These are phyloP conservation scores for Teratosphaeria nubilosa DNA, from an alignment of 2,329 filamentous ascomycete genomes.

Conservation along the genomic window DNA sequence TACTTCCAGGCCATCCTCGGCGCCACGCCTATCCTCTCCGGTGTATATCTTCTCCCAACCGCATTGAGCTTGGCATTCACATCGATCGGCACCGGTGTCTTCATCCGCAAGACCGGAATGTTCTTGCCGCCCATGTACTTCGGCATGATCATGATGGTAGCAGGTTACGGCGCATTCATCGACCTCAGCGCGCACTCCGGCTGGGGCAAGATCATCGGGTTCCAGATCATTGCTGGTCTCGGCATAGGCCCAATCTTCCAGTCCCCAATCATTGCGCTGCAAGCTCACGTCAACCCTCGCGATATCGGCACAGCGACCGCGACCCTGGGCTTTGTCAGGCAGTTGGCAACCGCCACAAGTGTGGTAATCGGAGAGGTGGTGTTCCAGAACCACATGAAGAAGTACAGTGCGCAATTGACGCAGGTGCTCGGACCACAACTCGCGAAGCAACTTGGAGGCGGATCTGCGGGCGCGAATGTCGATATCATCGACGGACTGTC, in stretches of 20 bases:
- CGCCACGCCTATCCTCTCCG: slow-evolving; percentile 58
- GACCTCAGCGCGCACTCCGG: slow-evolving; percentile 24
- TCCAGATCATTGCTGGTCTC: slow-evolving; percentile 53
- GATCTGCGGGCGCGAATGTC: slow-evolving; percentile 51
- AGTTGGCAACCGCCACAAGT: slow-evolving; percentile 56
- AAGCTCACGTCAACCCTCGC: slow-evolving; percentile 49
- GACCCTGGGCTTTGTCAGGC: slow-evolving; percentile 57
- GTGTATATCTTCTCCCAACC: slow-evolving; percentile 45
- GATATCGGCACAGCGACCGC: slow-evolving; percentile 62
- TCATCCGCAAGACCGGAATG: slow-evolving; percentile 37
- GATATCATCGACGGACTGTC: slow-evolving; percentile 45
- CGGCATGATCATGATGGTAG: slow-evolving; percentile 28
- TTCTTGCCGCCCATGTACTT: slow-evolving; percentile 44
- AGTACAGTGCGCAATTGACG: slow-evolving; percentile 40
- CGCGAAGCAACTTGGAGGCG: slow-evolving; percentile 47
- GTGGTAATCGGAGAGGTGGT: slow-evolving; percentile 68
- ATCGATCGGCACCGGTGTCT: slow-evolving; percentile 26
- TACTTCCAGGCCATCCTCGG: slow-evolving; percentile 74
- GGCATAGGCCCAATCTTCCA: slow-evolving; percentile 62
- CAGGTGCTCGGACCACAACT: slow-evolving; percentile 41
- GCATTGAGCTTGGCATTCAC: slow-evolving; percentile 25
- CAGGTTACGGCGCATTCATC: slow-evolving; percentile 31
- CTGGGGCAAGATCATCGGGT: slow-evolving; percentile 35
- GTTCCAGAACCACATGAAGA: slow-evolving; percentile 65
- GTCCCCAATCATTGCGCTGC: slow-evolving; percentile 56